Evolutionary conservation across 305 asterid genomes (phyloP).

Genomic region (Fraxinus platypoda): DNA sequence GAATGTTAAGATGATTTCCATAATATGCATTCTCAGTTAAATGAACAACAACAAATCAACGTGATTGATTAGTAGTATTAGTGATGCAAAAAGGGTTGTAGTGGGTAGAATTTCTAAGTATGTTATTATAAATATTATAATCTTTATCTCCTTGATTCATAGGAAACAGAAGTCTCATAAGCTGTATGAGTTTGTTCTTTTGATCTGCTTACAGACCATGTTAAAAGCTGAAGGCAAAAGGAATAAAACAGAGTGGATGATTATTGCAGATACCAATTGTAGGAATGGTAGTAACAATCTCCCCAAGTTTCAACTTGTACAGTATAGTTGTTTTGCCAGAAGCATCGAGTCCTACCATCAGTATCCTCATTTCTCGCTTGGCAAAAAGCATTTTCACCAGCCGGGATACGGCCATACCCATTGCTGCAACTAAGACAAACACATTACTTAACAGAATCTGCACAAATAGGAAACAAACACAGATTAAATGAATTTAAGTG

Average conservation of each 20-base stretch:
- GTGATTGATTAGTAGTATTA: background rate
- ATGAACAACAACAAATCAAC: background rate
- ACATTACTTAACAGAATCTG: background rate
- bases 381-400: conserved; percentile 39
- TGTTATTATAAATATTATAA: too few relatives aligned
- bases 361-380: conserved; percentile 53
- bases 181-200: background rate
- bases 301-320: conserved; percentile 54
- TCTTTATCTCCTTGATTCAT: background rate
- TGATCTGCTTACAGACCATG: background rate
- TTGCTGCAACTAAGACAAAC: conserved; percentile 11
- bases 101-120: background rate
- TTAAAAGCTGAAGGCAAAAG: background rate
- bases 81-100: background rate
- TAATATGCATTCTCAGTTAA: background rate
- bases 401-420: conserved; percentile 48
- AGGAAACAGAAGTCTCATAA: background rate
- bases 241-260: background rate
- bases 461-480: background rate
- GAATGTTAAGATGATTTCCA: background rate
- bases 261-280: conserved; percentile 34
- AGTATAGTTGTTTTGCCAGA: conserved; percentile 57
- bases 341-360: conserved; percentile 60
- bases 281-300: conserved; percentile 49
- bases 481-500: background rate